Evolutionary conservation across 164 flowering plant genomes (phyloP).

Genomic region (Saururus chinensis): DNA sequence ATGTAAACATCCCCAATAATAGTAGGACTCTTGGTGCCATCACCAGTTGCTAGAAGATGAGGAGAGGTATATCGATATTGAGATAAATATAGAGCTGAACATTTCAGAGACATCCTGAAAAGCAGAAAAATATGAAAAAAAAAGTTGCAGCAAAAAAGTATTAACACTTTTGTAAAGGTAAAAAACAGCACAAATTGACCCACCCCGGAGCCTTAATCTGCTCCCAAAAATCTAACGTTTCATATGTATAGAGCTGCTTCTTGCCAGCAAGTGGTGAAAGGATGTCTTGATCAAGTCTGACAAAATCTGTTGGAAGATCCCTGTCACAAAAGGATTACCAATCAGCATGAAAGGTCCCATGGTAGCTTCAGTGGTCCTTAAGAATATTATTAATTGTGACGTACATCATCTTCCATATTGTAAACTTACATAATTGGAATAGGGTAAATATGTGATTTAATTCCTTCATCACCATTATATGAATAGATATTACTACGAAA

Average conservation of each 20-base stretch:
- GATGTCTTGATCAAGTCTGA: slow-evolving; percentile 95
- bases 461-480: no score
- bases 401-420: background rate
- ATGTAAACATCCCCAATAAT: slow-evolving; percentile 74
- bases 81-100: slow-evolving; percentile 76
- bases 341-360: background rate
- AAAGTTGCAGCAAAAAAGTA: background rate
- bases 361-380: background rate
- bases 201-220: slow-evolving; percentile 99
- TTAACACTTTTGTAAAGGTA: background rate
- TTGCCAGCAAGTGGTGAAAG: slow-evolving; percentile 97
- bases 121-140: background rate
- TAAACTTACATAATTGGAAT: no score
- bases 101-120: slow-evolving; percentile 87
- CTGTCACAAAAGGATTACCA: slow-evolving; percentile 16
- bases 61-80: slow-evolving; percentile 66
- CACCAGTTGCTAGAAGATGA: slow-evolving; percentile 74
- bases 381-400: background rate
- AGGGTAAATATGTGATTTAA: no score
- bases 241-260: slow-evolving; percentile 78
- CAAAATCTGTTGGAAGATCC: slow-evolving; percentile 71
- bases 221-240: slow-evolving; percentile 93
- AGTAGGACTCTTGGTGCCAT: slow-evolving; percentile 65
- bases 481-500: no score
- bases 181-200: slow-evolving; percentile 1